Evolutionary conservation across 2,329 filamentous ascomycete species (phyloP).

Genomic region (Phyllosticta paracitricarpa): DNA sequence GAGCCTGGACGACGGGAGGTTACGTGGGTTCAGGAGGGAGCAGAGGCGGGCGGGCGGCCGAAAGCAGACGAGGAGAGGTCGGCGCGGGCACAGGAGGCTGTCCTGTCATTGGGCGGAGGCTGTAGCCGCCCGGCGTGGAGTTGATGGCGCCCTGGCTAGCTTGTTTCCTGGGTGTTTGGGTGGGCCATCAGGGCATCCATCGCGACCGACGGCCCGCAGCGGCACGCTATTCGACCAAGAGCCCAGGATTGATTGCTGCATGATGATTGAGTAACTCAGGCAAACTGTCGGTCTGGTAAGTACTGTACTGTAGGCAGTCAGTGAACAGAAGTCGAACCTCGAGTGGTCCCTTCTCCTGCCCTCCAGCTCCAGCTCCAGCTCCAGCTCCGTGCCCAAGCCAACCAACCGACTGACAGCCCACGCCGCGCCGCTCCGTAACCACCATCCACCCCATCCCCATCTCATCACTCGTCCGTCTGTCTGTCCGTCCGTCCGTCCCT

Average conservation of each 20-base stretch:
- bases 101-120: neutral
- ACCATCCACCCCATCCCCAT: neutral
- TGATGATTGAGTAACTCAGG: too few species aligned
- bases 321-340: too few species aligned
- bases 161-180: too few species aligned
- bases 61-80: neutral
- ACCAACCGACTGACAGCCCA: too few species aligned
- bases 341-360: too few species aligned
- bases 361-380: too few species aligned
- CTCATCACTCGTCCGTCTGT: neutral
- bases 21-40: neutral
- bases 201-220: neutral
- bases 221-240: neutral
- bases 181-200: neutral
- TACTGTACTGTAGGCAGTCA: too few species aligned
- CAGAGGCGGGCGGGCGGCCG: too few species aligned
- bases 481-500: neutral
- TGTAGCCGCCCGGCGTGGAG: neutral
- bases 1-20: neutral
- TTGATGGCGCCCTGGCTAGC: neutral
- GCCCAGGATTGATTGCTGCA: neutral
- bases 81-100: too few species aligned
- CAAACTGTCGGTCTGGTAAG: too few species aligned
- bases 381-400: neutral
- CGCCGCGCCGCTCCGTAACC: neutral